Evolutionary conservation across 371 early-diverging fungal genomes (phyloP).

Genomic region (Apophysomyces ossiformis): DNA sequence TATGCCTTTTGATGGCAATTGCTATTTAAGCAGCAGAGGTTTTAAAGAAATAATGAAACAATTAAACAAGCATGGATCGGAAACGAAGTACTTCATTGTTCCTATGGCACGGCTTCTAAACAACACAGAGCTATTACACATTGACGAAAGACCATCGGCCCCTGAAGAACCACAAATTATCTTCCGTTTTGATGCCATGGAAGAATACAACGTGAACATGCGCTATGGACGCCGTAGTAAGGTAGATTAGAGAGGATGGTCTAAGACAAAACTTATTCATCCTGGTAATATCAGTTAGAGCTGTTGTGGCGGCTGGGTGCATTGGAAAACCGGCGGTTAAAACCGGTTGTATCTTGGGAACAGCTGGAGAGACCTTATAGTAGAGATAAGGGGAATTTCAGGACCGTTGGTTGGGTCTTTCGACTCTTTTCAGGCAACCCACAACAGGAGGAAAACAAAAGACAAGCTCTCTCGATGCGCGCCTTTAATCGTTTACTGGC

Average conservation of each 20-base stretch:
- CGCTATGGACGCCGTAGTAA: slow-evolving; percentile 70
- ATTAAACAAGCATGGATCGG: slow-evolving; percentile 46
- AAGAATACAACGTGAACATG: slow-evolving; percentile 64
- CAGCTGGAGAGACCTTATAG: slow-evolving; percentile 47
- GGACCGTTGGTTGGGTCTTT: slow-evolving; percentile 67
- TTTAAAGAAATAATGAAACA: slow-evolving; percentile 56
- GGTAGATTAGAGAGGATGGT: slow-evolving; percentile 30
- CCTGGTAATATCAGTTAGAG: slow-evolving; percentile 42
- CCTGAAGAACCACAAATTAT: slow-evolving; percentile 72
- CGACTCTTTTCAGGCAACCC: slow-evolving; percentile 66
- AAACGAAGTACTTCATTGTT: slow-evolving; percentile 62
- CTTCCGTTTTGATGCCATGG: slow-evolving; percentile 58
- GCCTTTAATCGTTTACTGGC: slow-evolving; percentile 64
- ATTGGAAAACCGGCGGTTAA: slow-evolving; percentile 50
- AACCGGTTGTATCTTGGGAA: slow-evolving; percentile 64
- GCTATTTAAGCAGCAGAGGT: slow-evolving; percentile 58
- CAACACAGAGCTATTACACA: slow-evolving; percentile 53
- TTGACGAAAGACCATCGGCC: slow-evolving; percentile 57
- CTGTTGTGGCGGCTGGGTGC: slow-evolving; percentile 68
- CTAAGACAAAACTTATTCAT: not conserved
- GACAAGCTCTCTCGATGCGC: slow-evolving; percentile 58
- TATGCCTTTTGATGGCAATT: slow-evolving; percentile 70
- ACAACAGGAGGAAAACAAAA: slow-evolving; percentile 63
- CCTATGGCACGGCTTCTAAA: slow-evolving; percentile 67
- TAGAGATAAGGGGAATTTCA: slow-evolving; percentile 57